These are phyloP conservation scores for Calonectria crousiana DNA, from an alignment of 2,329 filamentous ascomycete species.

Conservation along the genomic window DNA sequence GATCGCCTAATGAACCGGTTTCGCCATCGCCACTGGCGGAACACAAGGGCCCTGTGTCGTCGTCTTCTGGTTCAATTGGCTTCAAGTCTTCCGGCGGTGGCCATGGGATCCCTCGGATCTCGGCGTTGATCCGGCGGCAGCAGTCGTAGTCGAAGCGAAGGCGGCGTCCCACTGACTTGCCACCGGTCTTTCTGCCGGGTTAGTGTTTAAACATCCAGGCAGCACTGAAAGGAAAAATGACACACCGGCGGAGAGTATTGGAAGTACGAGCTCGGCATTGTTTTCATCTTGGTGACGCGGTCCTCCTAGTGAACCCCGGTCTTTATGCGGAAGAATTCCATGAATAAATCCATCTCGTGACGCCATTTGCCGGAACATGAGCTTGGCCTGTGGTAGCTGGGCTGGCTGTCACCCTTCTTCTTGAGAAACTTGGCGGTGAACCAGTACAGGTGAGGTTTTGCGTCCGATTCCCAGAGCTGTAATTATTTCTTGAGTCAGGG, in stretches of 20 bases:
- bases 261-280: constrained; percentile 50
- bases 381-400: constrained; percentile 55
- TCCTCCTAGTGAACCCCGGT: constrained; percentile 72
- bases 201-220: not conserved
- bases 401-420: constrained; percentile 51
- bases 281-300: constrained; percentile 54
- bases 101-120: constrained; percentile 45
- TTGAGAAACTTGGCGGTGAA: constrained; percentile 66
- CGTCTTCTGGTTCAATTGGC: not conserved
- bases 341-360: constrained; percentile 64
- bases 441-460: constrained; percentile 70
- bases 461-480: constrained; percentile 78
- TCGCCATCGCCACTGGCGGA: constrained; percentile 4
- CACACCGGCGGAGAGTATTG: constrained; percentile 63
- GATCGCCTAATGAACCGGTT: not conserved
- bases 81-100: constrained; percentile 32
- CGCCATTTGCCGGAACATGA: constrained; percentile 53
- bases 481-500: not conserved
- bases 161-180: constrained; percentile 53
- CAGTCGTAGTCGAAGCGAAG: constrained; percentile 49
- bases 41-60: not conserved
- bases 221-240: not conserved
- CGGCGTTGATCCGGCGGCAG: constrained; percentile 50
- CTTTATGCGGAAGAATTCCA: constrained; percentile 67
- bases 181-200: constrained; percentile 45